phyloP scores from a whole-genome alignment of 371 early-diverging fungal genomes.

The Lichtheimia hyalospora region DNA sequence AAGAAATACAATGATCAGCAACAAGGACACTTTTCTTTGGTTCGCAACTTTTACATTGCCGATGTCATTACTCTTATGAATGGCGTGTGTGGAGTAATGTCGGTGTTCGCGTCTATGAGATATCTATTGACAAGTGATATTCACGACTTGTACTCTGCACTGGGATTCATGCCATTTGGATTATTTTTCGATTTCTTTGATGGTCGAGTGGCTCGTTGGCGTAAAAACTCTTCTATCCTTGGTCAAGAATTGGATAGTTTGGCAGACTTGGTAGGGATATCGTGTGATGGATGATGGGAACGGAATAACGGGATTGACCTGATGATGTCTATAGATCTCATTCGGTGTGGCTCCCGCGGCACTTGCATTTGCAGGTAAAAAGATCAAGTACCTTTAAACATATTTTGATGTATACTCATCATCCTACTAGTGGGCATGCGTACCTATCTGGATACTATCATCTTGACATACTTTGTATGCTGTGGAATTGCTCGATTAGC shows the following conservation, averaged over 20 bases:
- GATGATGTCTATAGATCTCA: conserved; percentile 51
- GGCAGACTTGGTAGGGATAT: conserved; percentile 74
- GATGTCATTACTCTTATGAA: conserved; percentile 87
- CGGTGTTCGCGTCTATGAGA: conserved; percentile 79
- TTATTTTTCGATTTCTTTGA: conserved; percentile 84
- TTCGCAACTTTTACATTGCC: conserved; percentile 76
- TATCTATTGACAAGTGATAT: conserved; percentile 70
- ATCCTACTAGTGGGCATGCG: conserved; percentile 69
- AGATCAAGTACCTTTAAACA: not conserved
- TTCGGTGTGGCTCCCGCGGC: conserved; percentile 90
- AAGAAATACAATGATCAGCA: too few relatives aligned
- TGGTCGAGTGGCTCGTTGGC: conserved; percentile 87
- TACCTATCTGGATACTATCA: conserved; percentile 71
- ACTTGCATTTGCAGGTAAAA: conserved; percentile 70
- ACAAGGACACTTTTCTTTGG: not conserved
- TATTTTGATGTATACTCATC: too few relatives aligned
- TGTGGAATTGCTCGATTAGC: conserved; percentile 90
- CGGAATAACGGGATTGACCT: not conserved
- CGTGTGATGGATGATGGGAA: not conserved
- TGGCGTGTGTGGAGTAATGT: conserved; percentile 79
- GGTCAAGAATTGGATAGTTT: conserved; percentile 84
- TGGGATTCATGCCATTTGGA: conserved; percentile 77
- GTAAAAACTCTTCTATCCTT: conserved; percentile 68
- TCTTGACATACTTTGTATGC: conserved; percentile 82
- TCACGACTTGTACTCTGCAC: conserved; percentile 61